Base-by-base conservation (phyloP, 176 grass and related monocot genomes). In the Lolium multiflorum region DNA sequence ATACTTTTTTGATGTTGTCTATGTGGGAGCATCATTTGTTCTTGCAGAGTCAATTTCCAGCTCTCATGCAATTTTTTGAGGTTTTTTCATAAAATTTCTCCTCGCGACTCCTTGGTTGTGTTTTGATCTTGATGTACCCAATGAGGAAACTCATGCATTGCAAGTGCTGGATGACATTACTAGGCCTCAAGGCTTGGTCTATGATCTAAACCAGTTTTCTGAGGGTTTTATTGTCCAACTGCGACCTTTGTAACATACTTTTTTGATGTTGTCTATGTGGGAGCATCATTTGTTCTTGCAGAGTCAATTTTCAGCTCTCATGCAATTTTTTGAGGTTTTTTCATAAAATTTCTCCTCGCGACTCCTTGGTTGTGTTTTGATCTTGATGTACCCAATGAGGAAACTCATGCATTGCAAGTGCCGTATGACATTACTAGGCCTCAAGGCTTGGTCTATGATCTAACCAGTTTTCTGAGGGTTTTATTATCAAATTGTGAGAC, bases 141-240 rank as follows among this genome's bases (percentile, higher is more conserved):
- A 76, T 49, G 77, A 81, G 49, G 69, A 84, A 83, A 63, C 11
- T 68, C 17, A 65, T 84, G 48, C 61, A 56, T 38, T 65, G 57
- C 87, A 80, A 81, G 57, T 80, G 76, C 46, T 18, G 13, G 80
- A 89, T 75, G 76, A 81, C 79, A 54, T 74, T 41, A 18, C 51
- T 70, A 86, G 22, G 43, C 68, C 44, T 71, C 50, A 28, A 76
- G 18, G 41, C 39, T 81, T 51, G 10, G 1, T 62, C 18, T 80
- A 80, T 74, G 81, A 84, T 79, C 60, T 73, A 52, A 41, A 38
- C 16, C 13, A 28, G 17, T 57, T 54, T 90, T 82, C 31, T 64
- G 41, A 90, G 52, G 43, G 11, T 52, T 50, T 50, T 18, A 52
- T 24, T 15, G 5, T 41, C 50, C 50, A 39, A 17, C 13, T 39